Percentiles rank a stretch among this genome's conserved stretches.
Evolutionary conservation across 202 grass and related monocot species (phyloP).

Genomic region (Brachypodium distachyon): DNA sequence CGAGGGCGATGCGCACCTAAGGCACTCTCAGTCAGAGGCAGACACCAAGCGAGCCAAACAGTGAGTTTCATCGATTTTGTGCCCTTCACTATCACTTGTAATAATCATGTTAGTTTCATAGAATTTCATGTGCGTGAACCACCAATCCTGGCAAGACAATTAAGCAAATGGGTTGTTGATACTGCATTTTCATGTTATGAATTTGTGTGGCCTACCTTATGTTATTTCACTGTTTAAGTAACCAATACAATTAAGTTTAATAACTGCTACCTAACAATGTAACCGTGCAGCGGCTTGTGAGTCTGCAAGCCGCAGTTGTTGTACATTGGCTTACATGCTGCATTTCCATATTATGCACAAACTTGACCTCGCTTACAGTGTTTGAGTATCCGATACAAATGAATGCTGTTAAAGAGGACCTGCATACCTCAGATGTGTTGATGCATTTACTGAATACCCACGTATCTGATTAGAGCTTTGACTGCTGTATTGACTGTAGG

Average conservation of each 20-base stretch:
- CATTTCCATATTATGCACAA: background rate
- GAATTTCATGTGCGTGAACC: background rate
- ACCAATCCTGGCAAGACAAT: too few relatives aligned
- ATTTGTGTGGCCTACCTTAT: background rate
- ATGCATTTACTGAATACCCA: background rate
- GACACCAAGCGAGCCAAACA: conserved; percentile 79
- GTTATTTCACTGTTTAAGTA: background rate
- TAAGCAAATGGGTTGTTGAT: too few relatives aligned
- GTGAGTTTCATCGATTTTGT: conserved; percentile 37
- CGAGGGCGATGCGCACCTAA: conserved; percentile 30
- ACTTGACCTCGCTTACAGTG: background rate
- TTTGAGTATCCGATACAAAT: background rate
- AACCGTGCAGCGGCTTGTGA: background rate
- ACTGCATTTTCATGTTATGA: background rate
- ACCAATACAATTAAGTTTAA: background rate
- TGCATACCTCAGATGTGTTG: background rate
- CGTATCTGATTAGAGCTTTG: background rate
- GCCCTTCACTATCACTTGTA: background rate
- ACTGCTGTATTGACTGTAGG: background rate
- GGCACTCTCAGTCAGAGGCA: conserved; percentile 48
- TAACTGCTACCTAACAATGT: background rate
- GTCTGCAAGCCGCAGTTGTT: background rate
- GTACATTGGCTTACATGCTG: background rate
- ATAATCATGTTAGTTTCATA: background rate
- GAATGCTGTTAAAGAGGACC: background rate